Percentiles rank a stretch among this genome's conserved stretches.
phyloP scores from a whole-genome alignment of 768 basidiomycete species.

The Chalciporus pseudorubinellus region DNA sequence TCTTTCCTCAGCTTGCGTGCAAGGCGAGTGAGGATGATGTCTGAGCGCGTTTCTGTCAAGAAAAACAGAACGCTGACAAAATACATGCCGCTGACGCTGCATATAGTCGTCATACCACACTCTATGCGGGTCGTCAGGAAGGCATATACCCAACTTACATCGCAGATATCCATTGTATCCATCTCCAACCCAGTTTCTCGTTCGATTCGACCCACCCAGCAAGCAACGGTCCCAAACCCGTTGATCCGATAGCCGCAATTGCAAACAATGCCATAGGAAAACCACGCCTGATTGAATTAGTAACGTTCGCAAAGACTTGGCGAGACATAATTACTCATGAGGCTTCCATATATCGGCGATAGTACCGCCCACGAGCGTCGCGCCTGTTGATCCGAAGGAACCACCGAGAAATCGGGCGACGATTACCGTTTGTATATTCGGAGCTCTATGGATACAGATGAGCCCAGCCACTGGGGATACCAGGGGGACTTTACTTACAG shows the following conservation, averaged over 20 bases:
- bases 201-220: conserved; percentile 70
- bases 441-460: conserved; percentile 27
- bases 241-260: conserved; percentile 54
- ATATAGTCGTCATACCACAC: not conserved
- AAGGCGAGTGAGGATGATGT: conserved; percentile 64
- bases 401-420: conserved; percentile 65
- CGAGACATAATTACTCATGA: conserved; percentile 45
- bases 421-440: conserved; percentile 60
- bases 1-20: conserved; percentile 63
- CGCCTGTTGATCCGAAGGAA: conserved; percentile 64
- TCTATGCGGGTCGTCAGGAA: not conserved
- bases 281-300: conserved; percentile 54
- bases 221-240: conserved; percentile 60
- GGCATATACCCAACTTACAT: conserved; percentile 40
- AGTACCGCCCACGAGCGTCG: conserved; percentile 75
- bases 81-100: conserved; percentile 52
- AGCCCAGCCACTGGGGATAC: not conserved
- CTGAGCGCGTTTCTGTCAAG: conserved; percentile 71
- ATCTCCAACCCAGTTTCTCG: conserved; percentile 62
- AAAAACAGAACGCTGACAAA: conserved; percentile 49
- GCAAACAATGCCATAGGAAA: conserved; percentile 77
- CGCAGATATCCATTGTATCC: conserved; percentile 81
- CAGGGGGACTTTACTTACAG: conserved; percentile 17
- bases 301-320: not conserved
- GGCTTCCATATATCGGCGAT: conserved; percentile 68